Percentiles rank a stretch among this genome's conserved stretches.
Evolutionary conservation across 2,329 filamentous ascomycete genomes (phyloP).

Genomic region (Zymoseptoria pseudotritici): DNA sequence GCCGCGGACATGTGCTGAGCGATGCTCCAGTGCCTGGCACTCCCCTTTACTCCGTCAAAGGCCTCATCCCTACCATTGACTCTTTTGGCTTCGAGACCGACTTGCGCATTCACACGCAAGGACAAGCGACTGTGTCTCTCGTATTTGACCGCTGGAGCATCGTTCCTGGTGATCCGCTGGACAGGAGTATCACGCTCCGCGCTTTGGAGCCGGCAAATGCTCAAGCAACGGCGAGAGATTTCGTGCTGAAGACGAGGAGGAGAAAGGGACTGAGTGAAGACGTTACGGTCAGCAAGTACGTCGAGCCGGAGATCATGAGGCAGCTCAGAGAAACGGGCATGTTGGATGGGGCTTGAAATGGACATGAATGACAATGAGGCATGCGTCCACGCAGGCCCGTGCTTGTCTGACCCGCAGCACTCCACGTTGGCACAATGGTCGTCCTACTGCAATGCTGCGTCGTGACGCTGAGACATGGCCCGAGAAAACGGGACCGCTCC

Average conservation of each 20-base stretch:
- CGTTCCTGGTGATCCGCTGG: constrained; percentile 89
- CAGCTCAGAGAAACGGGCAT: constrained; percentile 83
- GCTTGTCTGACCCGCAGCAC: not conserved
- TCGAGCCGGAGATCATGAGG: constrained; percentile 89
- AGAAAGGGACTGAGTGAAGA: constrained; percentile 94
- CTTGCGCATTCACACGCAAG: constrained; percentile 89
- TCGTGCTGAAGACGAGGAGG: constrained; percentile 89
- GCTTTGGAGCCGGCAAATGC: constrained; percentile 82
- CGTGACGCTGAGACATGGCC: not conserved
- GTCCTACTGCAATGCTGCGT: not conserved
- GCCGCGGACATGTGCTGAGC: constrained; percentile 86
- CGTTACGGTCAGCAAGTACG: constrained; percentile 88
- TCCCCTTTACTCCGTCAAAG: constrained; percentile 83
- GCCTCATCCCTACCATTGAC: constrained; percentile 91
- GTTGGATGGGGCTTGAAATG: constrained; percentile 36
- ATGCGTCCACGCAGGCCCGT: not conserved
- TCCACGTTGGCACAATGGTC: not conserved
- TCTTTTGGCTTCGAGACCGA: constrained; percentile 98
- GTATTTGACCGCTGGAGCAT: constrained; percentile 96
- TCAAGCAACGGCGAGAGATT: constrained; percentile 87
- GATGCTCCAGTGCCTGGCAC: constrained; percentile 92
- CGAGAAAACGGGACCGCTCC: not conserved
- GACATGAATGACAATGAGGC: not conserved
- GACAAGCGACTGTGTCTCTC: constrained; percentile 79
- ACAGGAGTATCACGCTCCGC: constrained; percentile 72